Conservation (phyloP, 768 basidiomycete species). For the Boletellus emodensis region DNA sequence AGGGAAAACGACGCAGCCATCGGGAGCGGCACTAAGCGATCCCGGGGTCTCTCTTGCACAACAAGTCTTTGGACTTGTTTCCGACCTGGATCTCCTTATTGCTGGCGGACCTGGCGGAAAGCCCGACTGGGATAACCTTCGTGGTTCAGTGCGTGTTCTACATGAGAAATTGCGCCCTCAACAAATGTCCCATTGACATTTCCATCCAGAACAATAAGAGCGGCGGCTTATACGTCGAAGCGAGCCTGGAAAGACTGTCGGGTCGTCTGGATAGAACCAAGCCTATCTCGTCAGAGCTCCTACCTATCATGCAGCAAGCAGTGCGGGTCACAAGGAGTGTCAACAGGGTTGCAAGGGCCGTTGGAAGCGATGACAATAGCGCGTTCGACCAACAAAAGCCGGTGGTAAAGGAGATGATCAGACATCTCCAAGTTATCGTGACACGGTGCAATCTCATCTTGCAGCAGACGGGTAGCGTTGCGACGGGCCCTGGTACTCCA, state of each 20-base stretch:
- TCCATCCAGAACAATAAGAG: conserved; percentile 6
- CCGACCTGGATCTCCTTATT: conserved; percentile 7
- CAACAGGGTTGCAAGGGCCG: conserved; percentile 6
- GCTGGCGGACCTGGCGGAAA: conserved; percentile 10
- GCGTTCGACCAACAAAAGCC: conserved; percentile 5
- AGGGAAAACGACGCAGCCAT: conserved; percentile 10
- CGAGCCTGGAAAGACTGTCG: conserved; percentile 10
- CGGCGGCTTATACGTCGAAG: conserved; percentile 15
- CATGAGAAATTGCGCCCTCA: background rate
- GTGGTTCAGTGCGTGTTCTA: conserved; percentile 5
- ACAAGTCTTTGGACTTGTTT: conserved; percentile 8
- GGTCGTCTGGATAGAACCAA: conserved; percentile 12
- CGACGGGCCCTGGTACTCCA: conserved; percentile 15
- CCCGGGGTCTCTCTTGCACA: conserved; percentile 7
- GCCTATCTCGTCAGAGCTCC: conserved; percentile 11
- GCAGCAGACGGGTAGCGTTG: conserved; percentile 12
- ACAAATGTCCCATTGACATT: background rate
- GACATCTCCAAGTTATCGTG: conserved; percentile 10
- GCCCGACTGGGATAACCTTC: conserved; percentile 16
- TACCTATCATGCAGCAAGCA: conserved; percentile 9
- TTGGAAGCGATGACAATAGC: conserved; percentile 1
- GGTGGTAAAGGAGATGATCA: conserved; percentile 13
- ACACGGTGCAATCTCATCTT: conserved; percentile 19
- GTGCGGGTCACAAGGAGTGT: background rate
- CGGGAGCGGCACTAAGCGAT: conserved; percentile 10